Evolutionary conservation across 331 rosid genomes (phyloP), one percentile per base, ranked within the genome.

Genomic region (Quercus lobata): DNA sequence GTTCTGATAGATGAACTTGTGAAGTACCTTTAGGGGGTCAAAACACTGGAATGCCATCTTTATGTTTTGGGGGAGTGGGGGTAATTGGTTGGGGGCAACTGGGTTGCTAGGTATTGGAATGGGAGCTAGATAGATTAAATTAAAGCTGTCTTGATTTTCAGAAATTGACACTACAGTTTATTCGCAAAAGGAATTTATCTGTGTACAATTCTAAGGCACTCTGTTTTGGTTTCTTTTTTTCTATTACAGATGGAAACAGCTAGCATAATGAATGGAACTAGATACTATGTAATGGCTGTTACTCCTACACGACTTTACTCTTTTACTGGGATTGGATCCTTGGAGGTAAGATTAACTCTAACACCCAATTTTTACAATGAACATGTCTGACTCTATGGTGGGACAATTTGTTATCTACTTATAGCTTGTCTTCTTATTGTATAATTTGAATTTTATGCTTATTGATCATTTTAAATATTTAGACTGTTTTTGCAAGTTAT

Each of bases 271-370:
- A 90, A 82, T 90, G 99, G 94, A 84, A 90, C 93, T 72, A 91
- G 97, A 84, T 95, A 89, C 76, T 93, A 95, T 82, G 90, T 95
- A 81, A 93, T 95, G 99, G 97, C 97, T 77, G 97, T 95, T 73
- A 91, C 99, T 84, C 97, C 97, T 68, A 92, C 99, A 9, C 88
- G 97, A 57, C 92, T 95, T 68, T 95, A 90, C 82, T 91, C 99
- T 70, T 95, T 90, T 84, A 92, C 94, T 82, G 99, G 97, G 79
- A 79, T 88, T 79, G 99, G 94, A 71, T 84, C 89, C 1, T 73
- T 93, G 76, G 99, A 95, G 84, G 98, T 92, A 89, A 85, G 89
- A 92, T 46, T 46, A 74, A 79, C 57, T 80, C 54, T 74, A 61
- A 75, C 57, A 44, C 57, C 30, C 27, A 35, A 44, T 68, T 16